These are phyloP conservation scores for Acanthamoeba quina DNA, from an alignment of 208 protist species.

Conservation along the genomic window DNA sequence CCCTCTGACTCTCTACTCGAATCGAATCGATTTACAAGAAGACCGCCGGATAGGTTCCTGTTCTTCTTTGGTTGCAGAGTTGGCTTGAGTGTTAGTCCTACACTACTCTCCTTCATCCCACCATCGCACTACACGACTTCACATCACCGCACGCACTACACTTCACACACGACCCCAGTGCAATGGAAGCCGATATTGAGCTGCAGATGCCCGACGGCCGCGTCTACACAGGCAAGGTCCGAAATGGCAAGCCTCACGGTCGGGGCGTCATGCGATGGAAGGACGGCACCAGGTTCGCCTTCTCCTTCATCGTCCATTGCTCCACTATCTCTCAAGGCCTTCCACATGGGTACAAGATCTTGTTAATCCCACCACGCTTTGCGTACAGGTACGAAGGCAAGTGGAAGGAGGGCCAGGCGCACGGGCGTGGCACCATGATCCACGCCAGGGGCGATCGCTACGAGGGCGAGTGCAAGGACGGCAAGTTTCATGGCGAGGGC, in stretches of 20 bases:
- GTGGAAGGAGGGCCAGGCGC: constrained; percentile 44
- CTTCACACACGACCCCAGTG: not conserved
- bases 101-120: not conserved
- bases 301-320: not conserved
- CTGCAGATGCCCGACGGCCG: constrained; percentile 35
- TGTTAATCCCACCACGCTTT: not conserved
- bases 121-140: not conserved
- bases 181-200: constrained; percentile 4
- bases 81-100: not conserved
- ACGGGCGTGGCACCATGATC: not conserved
- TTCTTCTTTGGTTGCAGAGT: not conserved
- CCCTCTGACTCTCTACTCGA: not conserved
- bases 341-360: not conserved
- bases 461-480: constrained; percentile 59
- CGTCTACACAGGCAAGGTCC: constrained; percentile 5
- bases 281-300: not conserved
- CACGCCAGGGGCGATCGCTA: not conserved
- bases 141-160: not conserved
- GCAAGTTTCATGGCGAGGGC: constrained; percentile 36
- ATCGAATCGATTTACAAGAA: too few relatives aligned
- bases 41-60: not conserved
- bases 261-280: not conserved
- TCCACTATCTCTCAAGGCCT: not conserved
- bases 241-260: constrained; percentile 12
- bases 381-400: not conserved